Evolutionary conservation across 768 basidiomycete genomes (phyloP), one percentile per base, ranked within the genome.

Genomic region (Macrocybe gigantea): DNA sequence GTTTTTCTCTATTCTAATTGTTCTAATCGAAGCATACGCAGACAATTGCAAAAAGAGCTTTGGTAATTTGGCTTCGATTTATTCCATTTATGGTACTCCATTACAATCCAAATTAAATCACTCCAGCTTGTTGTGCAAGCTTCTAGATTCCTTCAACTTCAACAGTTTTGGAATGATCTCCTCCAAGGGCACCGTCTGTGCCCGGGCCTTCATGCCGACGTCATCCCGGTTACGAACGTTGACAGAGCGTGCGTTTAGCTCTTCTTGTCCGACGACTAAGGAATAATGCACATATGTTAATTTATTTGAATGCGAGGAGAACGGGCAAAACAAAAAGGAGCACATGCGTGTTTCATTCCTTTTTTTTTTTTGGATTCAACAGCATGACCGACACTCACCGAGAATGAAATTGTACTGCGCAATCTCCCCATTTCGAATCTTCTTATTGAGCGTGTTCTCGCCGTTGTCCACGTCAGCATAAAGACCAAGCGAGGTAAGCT

Each of bases 361-460:
- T 22, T 22, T 22, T 22, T 22, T 22, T 22, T 22, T 22, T 22
- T 22, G 22, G 22, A 22, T 22, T 22, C 22, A 22, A 22, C 22
- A 22, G 22, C 22, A 22, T 22, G 22, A 22, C 30, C 35, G 10
- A 12, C 42, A 65, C 83, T 47, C 52, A 96, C 94, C 93, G 54
- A 98, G 77, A 57, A 97, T 92, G 64, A 96, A 97, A 69, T 98
- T 98, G 70, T 95, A 96, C 65, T 97, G 95, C 32, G 93, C 90
- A 53, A 95, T 82, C 70, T 99, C 94, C 14, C 90, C 94, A 63
- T 98, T 97, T 30, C 94, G 79, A 60, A 99, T 91, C 77, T 97
- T 98, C 80, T 98, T 98, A 50, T 82, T 86, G 29, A 98, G 78
- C 0, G 96, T 98, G 60, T 96, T 86, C 37, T 86, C 83, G 33